Evolutionary conservation across 2,329 filamentous ascomycete genomes (phyloP).

Genomic region (Arthrobotrys megalospora): DNA sequence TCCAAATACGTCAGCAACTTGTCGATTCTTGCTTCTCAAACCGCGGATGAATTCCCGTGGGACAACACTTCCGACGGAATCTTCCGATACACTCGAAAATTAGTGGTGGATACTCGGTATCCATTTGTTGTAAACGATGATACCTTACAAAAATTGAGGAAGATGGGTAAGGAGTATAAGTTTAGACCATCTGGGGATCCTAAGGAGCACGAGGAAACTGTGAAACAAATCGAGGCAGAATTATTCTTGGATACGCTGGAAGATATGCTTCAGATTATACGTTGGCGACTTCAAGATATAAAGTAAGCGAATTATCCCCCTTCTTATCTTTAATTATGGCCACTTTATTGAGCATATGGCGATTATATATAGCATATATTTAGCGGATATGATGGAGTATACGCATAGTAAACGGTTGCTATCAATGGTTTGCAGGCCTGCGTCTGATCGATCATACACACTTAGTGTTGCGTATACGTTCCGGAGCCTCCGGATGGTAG

Average conservation of each 20-base stretch:
- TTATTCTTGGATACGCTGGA: background rate
- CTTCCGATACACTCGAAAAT: background rate
- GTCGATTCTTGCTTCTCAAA: background rate
- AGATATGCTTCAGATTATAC: background rate
- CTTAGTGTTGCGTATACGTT: background rate
- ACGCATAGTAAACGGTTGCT: background rate
- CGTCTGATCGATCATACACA: background rate
- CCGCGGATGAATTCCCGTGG: too few species aligned
- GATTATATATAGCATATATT: background rate
- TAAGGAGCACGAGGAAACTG: background rate
- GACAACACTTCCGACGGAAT: slow-evolving; percentile 14
- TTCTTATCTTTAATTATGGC: background rate
- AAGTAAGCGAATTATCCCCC: background rate
- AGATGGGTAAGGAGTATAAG: too few species aligned
- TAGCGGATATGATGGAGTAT: background rate
- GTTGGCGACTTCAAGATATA: background rate
- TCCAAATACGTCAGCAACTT: background rate
- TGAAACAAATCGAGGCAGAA: background rate
- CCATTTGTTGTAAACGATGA: background rate
- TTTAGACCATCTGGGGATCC: background rate
- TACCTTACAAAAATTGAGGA: background rate
- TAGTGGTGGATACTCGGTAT: slow-evolving; percentile 8
- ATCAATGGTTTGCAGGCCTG: background rate
- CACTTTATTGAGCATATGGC: too few species aligned
- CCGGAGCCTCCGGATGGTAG: background rate